Conservation (phyloP, 73 alveolate species). For the Breviolum minutum region DNA sequence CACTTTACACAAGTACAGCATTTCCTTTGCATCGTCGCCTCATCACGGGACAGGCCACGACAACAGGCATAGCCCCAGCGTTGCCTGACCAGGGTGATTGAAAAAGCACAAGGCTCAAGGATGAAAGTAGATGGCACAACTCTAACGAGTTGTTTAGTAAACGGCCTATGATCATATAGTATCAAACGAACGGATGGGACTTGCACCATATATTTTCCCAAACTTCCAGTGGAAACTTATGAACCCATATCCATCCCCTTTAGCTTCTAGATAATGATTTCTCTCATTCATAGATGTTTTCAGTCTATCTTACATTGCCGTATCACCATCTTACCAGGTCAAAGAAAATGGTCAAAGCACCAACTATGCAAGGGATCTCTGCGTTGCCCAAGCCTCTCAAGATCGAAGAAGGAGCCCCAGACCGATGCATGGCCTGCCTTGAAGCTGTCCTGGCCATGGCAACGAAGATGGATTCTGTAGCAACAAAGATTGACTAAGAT, state of each 20-base stretch:
- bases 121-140: too few species aligned
- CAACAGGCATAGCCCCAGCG: conserved; percentile 90
- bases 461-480: neutral
- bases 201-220: too few species aligned
- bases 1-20: too few species aligned
- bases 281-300: neutral
- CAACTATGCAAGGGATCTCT: too few species aligned
- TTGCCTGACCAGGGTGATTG: neutral
- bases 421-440: conserved; percentile 48
- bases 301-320: neutral
- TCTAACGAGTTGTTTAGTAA: too few species aligned
- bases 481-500: neutral
- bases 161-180: too few species aligned
- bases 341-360: neutral
- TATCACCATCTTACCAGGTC: conserved; percentile 9
- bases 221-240: too few species aligned
- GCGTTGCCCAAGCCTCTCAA: neutral
- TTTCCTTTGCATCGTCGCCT: neutral
- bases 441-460: neutral
- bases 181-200: too few species aligned
- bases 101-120: too few species aligned
- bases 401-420: conserved; percentile 82
- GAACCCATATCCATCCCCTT: too few species aligned
- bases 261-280: too few species aligned
- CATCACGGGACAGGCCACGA: conserved; percentile 16